Evolutionary conservation across 768 basidiomycete species (phyloP).

Genomic region (Suillus tomentosus): DNA sequence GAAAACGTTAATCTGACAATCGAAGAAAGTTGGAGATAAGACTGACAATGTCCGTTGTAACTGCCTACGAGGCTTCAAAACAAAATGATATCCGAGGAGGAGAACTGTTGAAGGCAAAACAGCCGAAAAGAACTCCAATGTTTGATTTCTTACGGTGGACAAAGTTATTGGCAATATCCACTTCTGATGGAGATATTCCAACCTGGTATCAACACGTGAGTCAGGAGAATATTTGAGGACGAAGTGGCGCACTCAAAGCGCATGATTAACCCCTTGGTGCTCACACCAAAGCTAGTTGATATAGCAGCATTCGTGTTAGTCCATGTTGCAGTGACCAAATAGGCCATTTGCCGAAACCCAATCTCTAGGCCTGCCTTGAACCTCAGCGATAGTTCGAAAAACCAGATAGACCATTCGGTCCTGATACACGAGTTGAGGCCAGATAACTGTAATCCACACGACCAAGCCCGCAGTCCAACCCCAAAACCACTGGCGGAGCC

Average conservation of each 20-base stretch:
- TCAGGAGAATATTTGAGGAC: slow-evolving; percentile 17
- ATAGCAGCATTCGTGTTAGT: slow-evolving; percentile 44
- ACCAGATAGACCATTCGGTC: slow-evolving; percentile 51
- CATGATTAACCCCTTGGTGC: slow-evolving; percentile 49
- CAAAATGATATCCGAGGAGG: slow-evolving; percentile 55
- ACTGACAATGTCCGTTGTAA: slow-evolving; percentile 54
- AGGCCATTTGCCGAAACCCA: slow-evolving; percentile 47
- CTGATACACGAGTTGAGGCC: slow-evolving; percentile 49
- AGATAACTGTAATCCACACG: slow-evolving; percentile 50
- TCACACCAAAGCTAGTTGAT: slow-evolving; percentile 46
- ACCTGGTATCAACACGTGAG: slow-evolving; percentile 37
- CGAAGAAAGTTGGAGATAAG: slow-evolving; percentile 16
- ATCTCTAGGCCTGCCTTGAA: slow-evolving; percentile 52
- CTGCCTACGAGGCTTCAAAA: slow-evolving; percentile 57
- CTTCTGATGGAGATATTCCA: slow-evolving; percentile 58
- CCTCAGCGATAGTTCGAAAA: slow-evolving; percentile 57
- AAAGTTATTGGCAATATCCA: slow-evolving; percentile 59
- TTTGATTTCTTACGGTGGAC: slow-evolving; percentile 48
- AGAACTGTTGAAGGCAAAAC: slow-evolving; percentile 58
- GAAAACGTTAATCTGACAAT: slow-evolving; percentile 2
- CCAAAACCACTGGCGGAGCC: slow-evolving; percentile 57
- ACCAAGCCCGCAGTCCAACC: slow-evolving; percentile 47
- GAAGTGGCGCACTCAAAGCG: slow-evolving; percentile 50
- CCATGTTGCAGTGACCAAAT: slow-evolving; percentile 52
- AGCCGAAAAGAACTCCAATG: slow-evolving; percentile 50